Evolutionary conservation across 2,329 filamentous ascomycete species (phyloP).

Genomic region (Aspergillus nomiae): DNA sequence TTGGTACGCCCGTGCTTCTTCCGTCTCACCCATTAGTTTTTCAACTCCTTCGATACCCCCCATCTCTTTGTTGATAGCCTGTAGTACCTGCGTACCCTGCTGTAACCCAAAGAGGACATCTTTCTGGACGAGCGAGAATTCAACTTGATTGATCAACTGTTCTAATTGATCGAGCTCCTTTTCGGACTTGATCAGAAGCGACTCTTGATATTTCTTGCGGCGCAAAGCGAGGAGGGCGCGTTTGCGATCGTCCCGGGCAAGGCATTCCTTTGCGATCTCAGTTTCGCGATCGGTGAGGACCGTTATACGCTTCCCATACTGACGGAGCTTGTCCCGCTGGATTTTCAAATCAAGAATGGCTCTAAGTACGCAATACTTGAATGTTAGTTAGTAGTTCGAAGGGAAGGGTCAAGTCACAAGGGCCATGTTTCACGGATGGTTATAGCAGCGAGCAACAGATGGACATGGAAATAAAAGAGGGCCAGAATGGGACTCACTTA

Average conservation of each 20-base stretch:
- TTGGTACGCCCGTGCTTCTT: slow-evolving; percentile 89
- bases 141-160: slow-evolving; percentile 81
- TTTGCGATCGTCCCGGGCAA: slow-evolving; percentile 75
- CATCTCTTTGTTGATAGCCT: slow-evolving; percentile 94
- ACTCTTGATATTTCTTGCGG: slow-evolving; percentile 95
- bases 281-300: slow-evolving; percentile 86
- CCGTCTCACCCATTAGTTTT: slow-evolving; percentile 90
- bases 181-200: slow-evolving; percentile 84
- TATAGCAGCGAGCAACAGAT: neutral
- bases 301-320: slow-evolving; percentile 90
- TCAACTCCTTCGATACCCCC: slow-evolving; percentile 91
- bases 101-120: slow-evolving; percentile 91
- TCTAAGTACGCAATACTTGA: slow-evolving; percentile 50
- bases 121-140: slow-evolving; percentile 96
- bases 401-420: neutral
- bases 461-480: neutral
- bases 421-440: neutral
- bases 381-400: neutral
- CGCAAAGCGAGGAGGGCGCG: slow-evolving; percentile 85
- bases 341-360: slow-evolving; percentile 97
- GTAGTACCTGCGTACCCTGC: slow-evolving; percentile 85
- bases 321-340: slow-evolving; percentile 94
- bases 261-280: slow-evolving; percentile 78
- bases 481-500: slow-evolving; percentile 60
- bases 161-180: slow-evolving; percentile 92